Evolutionary conservation across 345 rosid species (phyloP).

Genomic region (Eucalyptus lansdowneana): DNA sequence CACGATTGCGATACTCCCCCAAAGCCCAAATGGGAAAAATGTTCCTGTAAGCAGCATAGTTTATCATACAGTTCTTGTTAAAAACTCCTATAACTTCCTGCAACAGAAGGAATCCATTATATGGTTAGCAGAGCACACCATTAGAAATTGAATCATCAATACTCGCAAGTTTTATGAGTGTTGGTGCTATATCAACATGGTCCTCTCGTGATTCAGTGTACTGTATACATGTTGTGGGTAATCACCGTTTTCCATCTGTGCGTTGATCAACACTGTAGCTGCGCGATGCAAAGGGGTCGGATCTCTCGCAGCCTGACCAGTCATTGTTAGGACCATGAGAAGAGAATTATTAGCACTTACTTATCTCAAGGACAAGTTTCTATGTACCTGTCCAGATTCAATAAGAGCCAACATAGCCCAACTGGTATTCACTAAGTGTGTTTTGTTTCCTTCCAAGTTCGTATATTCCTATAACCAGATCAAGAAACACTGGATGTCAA

Average conservation of each 20-base stretch:
- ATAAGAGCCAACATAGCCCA: constrained; percentile 71
- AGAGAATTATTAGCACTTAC: neutral
- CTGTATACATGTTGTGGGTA: constrained; percentile 20
- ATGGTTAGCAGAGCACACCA: neutral
- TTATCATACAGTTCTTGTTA: constrained; percentile 1
- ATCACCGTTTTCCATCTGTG: constrained; percentile 61
- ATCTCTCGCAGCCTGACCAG: constrained; percentile 31
- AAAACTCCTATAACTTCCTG: neutral
- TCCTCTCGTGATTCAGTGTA: neutral
- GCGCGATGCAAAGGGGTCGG: constrained; percentile 45
- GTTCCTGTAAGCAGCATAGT: neutral
- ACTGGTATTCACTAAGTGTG: constrained; percentile 50
- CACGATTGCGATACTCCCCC: neutral
- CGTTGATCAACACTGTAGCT: constrained; percentile 30
- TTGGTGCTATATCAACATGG: neutral
- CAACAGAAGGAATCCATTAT: neutral
- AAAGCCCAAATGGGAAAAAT: constrained; percentile 1
- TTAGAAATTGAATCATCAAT: neutral
- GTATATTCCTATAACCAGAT: constrained; percentile 21
- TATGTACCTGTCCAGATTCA: constrained; percentile 49
- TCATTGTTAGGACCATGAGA: neutral
- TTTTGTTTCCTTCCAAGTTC: constrained; percentile 23
- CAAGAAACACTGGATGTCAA: neutral
- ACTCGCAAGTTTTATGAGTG: neutral
- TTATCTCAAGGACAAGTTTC: neutral